Evolutionary conservation across 305 asterid species (phyloP).

Genomic region (Euphrasia arctica): DNA sequence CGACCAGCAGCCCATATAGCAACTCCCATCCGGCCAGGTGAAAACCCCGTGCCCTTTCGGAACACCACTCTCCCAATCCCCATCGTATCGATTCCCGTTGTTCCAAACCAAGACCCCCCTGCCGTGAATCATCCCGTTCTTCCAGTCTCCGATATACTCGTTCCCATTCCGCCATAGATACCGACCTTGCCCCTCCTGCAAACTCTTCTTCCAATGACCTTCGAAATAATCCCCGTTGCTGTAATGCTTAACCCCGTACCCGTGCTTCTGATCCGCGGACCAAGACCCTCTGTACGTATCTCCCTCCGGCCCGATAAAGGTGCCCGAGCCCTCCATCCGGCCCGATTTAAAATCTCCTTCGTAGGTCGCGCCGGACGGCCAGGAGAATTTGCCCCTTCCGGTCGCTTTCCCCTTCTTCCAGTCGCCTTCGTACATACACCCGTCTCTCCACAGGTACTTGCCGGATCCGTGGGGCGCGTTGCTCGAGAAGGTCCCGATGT

Average conservation of each 20-base stretch:
- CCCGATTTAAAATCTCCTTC: slow-evolving; percentile 79
- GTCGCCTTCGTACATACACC: slow-evolving; percentile 86
- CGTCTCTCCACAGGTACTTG: slow-evolving; percentile 73
- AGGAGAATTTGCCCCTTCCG: slow-evolving; percentile 73
- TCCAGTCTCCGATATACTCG: slow-evolving; percentile 79
- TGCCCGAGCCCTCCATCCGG: slow-evolving; percentile 65
- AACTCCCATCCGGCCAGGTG: slow-evolving; percentile 85
- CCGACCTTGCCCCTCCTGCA: slow-evolving; percentile 79
- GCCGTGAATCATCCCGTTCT: slow-evolving; percentile 57
- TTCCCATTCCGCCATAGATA: slow-evolving; percentile 71
- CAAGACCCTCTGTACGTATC: slow-evolving; percentile 65
- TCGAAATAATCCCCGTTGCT: slow-evolving; percentile 70
- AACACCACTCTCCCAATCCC: slow-evolving; percentile 75
- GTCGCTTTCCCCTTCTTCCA: slow-evolving; percentile 83
- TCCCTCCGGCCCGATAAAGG: slow-evolving; percentile 46
- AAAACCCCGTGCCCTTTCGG: slow-evolving; percentile 83
- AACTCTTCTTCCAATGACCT: slow-evolving; percentile 65
- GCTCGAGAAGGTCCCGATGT: slow-evolving; percentile 58
- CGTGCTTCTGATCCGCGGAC: slow-evolving; percentile 65
- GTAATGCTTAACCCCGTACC: slow-evolving; percentile 63
- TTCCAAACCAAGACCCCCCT: slow-evolving; percentile 70
- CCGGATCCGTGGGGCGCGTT: slow-evolving; percentile 76
- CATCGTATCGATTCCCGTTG: slow-evolving; percentile 70
- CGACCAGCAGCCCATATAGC: slow-evolving; percentile 48
- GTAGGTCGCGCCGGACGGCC: slow-evolving; percentile 84